Evolutionary conservation across 192 early-diverging fungal genomes (phyloP).

Genomic region (Podila horticola): DNA sequence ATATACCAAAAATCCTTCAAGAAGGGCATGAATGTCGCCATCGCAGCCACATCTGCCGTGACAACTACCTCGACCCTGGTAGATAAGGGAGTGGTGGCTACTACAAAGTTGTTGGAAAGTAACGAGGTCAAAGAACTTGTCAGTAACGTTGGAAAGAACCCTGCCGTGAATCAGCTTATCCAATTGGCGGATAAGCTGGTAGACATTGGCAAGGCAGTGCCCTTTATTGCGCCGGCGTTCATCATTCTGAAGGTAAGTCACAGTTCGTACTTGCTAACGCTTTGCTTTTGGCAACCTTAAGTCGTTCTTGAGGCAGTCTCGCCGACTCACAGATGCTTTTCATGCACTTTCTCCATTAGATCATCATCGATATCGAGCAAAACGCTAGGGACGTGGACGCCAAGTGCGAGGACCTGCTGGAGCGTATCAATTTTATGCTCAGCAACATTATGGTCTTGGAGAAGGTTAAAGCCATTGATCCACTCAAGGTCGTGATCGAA

Average conservation of each 20-base stretch:
- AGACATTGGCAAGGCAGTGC: slow-evolving; percentile 55
- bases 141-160: slow-evolving; percentile 29
- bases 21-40: slow-evolving; percentile 13
- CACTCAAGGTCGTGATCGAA: slow-evolving; percentile 48
- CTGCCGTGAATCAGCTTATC: slow-evolving; percentile 38
- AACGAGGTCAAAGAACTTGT: background rate
- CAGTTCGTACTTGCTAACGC: too few species aligned
- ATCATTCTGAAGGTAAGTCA: slow-evolving; percentile 54
- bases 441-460: slow-evolving; percentile 59
- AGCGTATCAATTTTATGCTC: slow-evolving; percentile 67
- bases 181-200: slow-evolving; percentile 55
- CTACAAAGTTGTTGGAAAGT: slow-evolving; percentile 5
- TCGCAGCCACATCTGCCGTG: slow-evolving; percentile 1
- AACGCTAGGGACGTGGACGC: slow-evolving; percentile 58
- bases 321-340: too few species aligned
- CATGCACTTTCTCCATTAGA: slow-evolving; percentile 1
- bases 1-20: slow-evolving; percentile 1
- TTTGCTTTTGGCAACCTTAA: background rate
- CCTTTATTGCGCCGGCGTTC: slow-evolving; percentile 64
- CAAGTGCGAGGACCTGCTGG: slow-evolving; percentile 62
- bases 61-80: background rate
- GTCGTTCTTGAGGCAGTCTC: too few species aligned
- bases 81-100: slow-evolving; percentile 8
- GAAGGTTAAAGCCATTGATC: slow-evolving; percentile 45
- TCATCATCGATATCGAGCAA: slow-evolving; percentile 62